Evolutionary conservation across 2,329 filamentous ascomycete genomes (phyloP), one percentile per base, ranked within the genome.

Genomic region (Aspergillus udagawae): DNA sequence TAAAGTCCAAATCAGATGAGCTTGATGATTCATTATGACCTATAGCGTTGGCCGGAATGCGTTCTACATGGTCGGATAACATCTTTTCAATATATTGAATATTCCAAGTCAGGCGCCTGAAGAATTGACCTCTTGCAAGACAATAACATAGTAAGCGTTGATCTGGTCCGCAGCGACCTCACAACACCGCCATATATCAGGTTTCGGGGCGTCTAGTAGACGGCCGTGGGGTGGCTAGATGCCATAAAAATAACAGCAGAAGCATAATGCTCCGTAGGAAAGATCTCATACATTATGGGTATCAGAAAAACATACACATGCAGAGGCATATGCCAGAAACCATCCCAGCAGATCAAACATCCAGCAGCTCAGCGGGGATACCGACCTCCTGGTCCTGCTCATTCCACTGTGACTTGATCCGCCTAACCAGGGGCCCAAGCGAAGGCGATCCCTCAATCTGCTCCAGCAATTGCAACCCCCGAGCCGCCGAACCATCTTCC

Each of bases 381-480:
- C 45, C 53, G 6, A 60, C 58, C 23, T 53, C 54, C 55, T 57
- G 65, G 4, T 58, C 49, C 45, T 51, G 53, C 42, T 67, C 58
- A 20, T 62, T 49, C 70, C 70, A 72, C 17, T 64, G 63, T 2
- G 52, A 21, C 45, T 59, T 60, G 42, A 70, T 52, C 38, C 60
- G 55, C 7, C 25, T 41, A 17, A 66, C 53, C 23, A 55, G 14
- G 27, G 53, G 28, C 23, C 35, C 41, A 32, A 62, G 59, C 4
- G 55, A 48, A 21, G 58, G 52, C 25, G 64, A 50, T 7, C 60
- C 14, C 23, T 58, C 56, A 20, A 59, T 49, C 14, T 56, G 25
- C 29, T 63, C 56, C 23, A 70, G 58, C 23, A 65, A 54, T 4
- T 58, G 29, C 25, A 57, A 38, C 4, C 66, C 65, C 12, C 58